Evolutionary conservation across 768 basidiomycete genomes (phyloP).

Genomic region (Lactarius trivialis): DNA sequence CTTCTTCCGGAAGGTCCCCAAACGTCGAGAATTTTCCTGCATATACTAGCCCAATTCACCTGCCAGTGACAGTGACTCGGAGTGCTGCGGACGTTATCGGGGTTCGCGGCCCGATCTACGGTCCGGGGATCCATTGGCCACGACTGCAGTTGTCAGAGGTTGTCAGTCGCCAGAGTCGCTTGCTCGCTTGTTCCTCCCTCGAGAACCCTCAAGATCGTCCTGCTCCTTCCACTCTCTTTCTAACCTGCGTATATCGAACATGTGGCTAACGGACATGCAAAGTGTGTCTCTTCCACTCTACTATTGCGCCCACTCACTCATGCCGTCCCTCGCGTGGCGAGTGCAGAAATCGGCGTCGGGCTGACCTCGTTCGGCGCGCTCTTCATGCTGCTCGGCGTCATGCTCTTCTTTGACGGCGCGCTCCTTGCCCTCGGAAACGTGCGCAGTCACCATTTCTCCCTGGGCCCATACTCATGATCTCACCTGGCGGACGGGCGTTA

Average conservation of each 20-base stretch:
- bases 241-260: slow-evolving; percentile 22
- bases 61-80: too few species aligned
- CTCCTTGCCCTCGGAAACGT: slow-evolving; percentile 97
- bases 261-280: slow-evolving; percentile 66
- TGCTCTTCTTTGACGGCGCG: slow-evolving; percentile 95
- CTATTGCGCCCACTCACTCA: neutral
- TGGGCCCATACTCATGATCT: neutral
- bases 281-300: slow-evolving; percentile 35
- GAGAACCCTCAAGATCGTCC: neutral
- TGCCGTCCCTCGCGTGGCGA: neutral
- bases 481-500: too few species aligned
- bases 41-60: neutral
- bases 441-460: slow-evolving; percentile 26
- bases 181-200: neutral
- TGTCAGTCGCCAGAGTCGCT: too few species aligned
- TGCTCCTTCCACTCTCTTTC: neutral
- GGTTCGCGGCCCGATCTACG: too few species aligned
- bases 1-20: neutral
- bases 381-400: slow-evolving; percentile 94
- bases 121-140: too few species aligned
- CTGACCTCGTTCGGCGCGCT: slow-evolving; percentile 91
- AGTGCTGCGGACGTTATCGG: too few species aligned
- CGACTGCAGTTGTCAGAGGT: too few species aligned
- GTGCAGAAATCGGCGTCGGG: slow-evolving; percentile 91
- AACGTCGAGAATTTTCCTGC: neutral